These are phyloP conservation scores for Leccinum imitatum DNA, from an alignment of 768 basidiomycete genomes.

Conservation along the genomic window DNA sequence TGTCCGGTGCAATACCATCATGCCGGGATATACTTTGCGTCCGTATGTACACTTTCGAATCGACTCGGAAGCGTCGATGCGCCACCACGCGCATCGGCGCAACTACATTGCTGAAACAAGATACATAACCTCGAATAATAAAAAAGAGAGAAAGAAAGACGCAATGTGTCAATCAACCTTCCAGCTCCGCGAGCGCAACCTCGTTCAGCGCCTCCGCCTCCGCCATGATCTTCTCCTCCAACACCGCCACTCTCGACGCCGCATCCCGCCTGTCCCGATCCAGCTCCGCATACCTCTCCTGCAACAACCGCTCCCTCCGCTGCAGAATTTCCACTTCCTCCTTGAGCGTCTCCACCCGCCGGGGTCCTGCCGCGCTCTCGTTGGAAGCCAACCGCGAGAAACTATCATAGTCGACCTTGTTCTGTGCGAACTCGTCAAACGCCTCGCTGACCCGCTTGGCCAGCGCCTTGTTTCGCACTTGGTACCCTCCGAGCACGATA, in stretches of 20 bases:
- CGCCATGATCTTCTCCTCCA: slow-evolving; percentile 87
- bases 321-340: slow-evolving; percentile 87
- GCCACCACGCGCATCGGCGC: neutral
- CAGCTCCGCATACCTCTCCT: slow-evolving; percentile 83
- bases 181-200: slow-evolving; percentile 66
- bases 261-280: slow-evolving; percentile 65
- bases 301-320: slow-evolving; percentile 71
- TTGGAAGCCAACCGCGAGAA: slow-evolving; percentile 70
- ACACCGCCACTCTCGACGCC: slow-evolving; percentile 51
- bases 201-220: slow-evolving; percentile 84
- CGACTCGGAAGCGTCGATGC: neutral
- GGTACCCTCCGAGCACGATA: slow-evolving; percentile 85
- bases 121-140: neutral
- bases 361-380: slow-evolving; percentile 77
- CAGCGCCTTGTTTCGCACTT: slow-evolving; percentile 67
- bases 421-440: slow-evolving; percentile 68
- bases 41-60: neutral
- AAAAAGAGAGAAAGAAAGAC: slow-evolving; percentile 4
- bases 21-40: neutral
- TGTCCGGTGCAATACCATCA: neutral
- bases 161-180: slow-evolving; percentile 25
- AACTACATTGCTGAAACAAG: neutral
- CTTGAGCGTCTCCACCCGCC: slow-evolving; percentile 71
- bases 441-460: slow-evolving; percentile 60
- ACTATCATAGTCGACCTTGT: slow-evolving; percentile 72